These are phyloP conservation scores for Erodium maritimum DNA, from an alignment of 345 rosid genomes.

Conservation along the genomic window DNA sequence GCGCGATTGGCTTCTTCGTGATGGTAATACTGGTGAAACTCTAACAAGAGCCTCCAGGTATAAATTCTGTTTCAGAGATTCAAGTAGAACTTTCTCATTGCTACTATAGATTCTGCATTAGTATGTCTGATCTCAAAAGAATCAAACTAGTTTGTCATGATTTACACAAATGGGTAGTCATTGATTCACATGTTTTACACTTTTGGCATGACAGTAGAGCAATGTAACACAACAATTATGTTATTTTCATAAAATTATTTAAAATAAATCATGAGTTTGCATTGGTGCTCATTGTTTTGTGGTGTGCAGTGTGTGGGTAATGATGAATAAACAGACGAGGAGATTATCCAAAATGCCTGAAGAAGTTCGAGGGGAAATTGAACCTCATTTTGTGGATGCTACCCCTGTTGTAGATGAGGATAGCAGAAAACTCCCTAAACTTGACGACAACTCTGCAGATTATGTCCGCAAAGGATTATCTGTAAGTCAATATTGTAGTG, in stretches of 20 bases:
- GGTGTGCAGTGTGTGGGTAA: constrained; percentile 79
- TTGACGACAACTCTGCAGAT: constrained; percentile 63
- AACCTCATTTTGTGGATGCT: constrained; percentile 58
- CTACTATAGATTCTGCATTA: background rate
- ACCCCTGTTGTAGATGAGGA: constrained; percentile 75
- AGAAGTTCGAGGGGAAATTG: constrained; percentile 80
- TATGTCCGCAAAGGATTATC: constrained; percentile 67
- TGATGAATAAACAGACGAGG: constrained; percentile 97
- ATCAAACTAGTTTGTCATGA: background rate
- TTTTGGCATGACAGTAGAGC: background rate
- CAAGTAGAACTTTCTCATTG: background rate
- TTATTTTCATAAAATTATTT: background rate
- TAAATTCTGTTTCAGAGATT: background rate
- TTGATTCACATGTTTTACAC: background rate
- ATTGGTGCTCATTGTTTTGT: constrained; percentile 5
- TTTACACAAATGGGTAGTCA: background rate
- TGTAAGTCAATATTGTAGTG: constrained; percentile 32
- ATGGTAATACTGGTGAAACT: constrained; percentile 29
- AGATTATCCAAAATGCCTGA: constrained; percentile 84
- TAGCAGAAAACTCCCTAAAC: constrained; percentile 74
- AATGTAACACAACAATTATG: background rate
- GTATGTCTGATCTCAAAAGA: background rate
- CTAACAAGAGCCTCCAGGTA: constrained; percentile 45
- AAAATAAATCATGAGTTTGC: constrained; percentile 5
- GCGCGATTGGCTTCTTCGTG: constrained; percentile 40